Evolutionary conservation across 352 stramenopile genomes (phyloP).

Genomic region (Phytopythium ostracodes): DNA sequence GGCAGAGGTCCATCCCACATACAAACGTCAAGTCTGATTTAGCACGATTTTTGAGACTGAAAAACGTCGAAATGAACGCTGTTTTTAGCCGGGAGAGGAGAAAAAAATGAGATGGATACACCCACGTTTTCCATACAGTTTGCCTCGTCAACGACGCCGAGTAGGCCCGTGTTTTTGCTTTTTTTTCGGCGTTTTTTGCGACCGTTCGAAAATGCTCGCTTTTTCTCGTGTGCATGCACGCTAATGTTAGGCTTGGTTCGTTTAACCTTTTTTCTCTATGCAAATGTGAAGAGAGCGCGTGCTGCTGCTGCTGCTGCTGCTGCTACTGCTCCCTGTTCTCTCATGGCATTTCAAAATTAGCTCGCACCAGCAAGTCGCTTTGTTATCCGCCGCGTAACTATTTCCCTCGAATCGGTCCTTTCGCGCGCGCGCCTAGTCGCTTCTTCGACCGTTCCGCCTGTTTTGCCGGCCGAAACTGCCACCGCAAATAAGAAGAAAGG

Average conservation of each 20-base stretch:
- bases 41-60: not conserved
- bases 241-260: too few species aligned
- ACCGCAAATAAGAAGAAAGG: constrained; percentile 4
- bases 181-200: constrained; percentile 1
- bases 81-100: not conserved
- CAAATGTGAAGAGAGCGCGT: too few species aligned
- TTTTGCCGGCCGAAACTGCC: not conserved
- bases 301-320: too few species aligned
- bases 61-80: not conserved
- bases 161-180: not conserved
- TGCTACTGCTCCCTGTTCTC: too few species aligned
- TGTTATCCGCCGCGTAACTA: not conserved
- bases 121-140: too few species aligned
- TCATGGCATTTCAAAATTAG: not conserved
- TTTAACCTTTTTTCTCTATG: not conserved
- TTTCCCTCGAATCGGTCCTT: too few species aligned
- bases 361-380: not conserved
- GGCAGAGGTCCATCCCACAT: not conserved
- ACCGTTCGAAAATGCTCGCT: not conserved
- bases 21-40: not conserved
- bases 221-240: too few species aligned
- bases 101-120: not conserved
- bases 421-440: not conserved
- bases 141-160: too few species aligned
- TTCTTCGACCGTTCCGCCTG: constrained; percentile 3